These are phyloP conservation scores for Alternaria sp. DNA, from an alignment of 2,329 filamentous ascomycete genomes.

Conservation along the genomic window DNA sequence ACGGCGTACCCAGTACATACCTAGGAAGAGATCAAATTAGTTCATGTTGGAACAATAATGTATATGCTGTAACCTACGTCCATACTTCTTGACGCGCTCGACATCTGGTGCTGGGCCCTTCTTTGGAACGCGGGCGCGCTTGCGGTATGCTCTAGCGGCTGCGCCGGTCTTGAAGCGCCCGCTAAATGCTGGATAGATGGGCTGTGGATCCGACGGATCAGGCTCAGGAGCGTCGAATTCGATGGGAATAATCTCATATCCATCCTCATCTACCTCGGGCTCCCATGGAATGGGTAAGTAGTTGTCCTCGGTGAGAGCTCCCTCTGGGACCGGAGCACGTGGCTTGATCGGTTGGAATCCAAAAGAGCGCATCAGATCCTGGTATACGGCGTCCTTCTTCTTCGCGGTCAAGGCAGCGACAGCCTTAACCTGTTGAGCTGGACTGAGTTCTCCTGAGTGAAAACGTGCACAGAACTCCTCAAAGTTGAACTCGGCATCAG, in stretches of 20 bases:
- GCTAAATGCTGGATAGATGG: conserved; percentile 22
- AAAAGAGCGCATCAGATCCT: background rate
- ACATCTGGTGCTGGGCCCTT: conserved; percentile 24
- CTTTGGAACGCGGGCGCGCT: conserved; percentile 14
- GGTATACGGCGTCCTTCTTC: background rate
- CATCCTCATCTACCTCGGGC: background rate
- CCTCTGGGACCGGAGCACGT: background rate
- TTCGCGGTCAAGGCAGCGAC: background rate
- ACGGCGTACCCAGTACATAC: conserved; percentile 38
- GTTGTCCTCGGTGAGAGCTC: background rate
- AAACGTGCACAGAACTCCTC: background rate
- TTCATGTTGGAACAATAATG: background rate
- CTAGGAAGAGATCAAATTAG: conserved; percentile 8
- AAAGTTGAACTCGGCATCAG: background rate
- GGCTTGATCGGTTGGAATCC: background rate
- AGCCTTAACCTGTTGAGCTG: background rate
- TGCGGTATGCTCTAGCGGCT: conserved; percentile 26
- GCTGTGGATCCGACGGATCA: background rate
- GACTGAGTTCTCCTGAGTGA: background rate
- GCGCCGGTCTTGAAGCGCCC: conserved; percentile 24
- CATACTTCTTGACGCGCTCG: conserved; percentile 25
- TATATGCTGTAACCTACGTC: conserved; percentile 18
- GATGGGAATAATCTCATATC: background rate
- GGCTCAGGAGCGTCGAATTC: background rate
- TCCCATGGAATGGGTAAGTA: conserved; percentile 1